Evolutionary conservation across 2,329 filamentous ascomycete species (phyloP), one percentile per base, ranked within the genome.

Genomic region (Pleurostoma richardsiae): DNA sequence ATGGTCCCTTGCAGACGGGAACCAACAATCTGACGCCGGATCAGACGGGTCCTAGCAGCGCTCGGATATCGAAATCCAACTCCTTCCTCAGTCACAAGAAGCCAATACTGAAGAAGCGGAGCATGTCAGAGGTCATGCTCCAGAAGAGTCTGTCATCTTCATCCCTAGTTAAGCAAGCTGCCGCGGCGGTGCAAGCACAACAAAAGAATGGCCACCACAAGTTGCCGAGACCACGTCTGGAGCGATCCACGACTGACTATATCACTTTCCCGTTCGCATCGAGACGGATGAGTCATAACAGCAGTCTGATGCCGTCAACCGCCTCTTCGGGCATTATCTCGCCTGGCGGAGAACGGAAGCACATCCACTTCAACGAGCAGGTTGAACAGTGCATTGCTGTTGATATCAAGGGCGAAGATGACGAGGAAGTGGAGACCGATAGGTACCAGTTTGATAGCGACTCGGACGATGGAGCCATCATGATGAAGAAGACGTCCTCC

Each of bases 301-400:
- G 79, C 39, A 86, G 81, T 53, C 76, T 85, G 43, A 77, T 82
- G 5, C 80, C 82, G 33, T 89, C 85, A 2, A 75, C 76, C 8
- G 76, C 81, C 6, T 86, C 87, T 0, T 95, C 90, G 1, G 87
- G 86, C n/a, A 54, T 80, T 10, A 57, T 73, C 66, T 74, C 84
- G 61, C 67, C 90, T 49, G 68, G 80, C 71, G 66, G 79, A 6
- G 85, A 86, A 58, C 80, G 83, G 59, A 90, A 85, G 50, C 92
- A 96, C 63, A 97, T 99, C 54, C 89, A 95, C 60, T 99, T 99
- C 66, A 94, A 96, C 61, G 88, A 96, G 61, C 88, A 92, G 68
- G 94, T 99, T 3, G 85, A 91, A 63, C 92, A 97, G 63, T 96
- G 91, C 63, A 96, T 96, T 54, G 94, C 94, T 6, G 82, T 99